A percentile compares a stretch with the other conserved stretches of the same genome.
Evolutionary conservation across 306 rosid genomes (phyloP).

Genomic region (Pachyrhizus erosus): DNA sequence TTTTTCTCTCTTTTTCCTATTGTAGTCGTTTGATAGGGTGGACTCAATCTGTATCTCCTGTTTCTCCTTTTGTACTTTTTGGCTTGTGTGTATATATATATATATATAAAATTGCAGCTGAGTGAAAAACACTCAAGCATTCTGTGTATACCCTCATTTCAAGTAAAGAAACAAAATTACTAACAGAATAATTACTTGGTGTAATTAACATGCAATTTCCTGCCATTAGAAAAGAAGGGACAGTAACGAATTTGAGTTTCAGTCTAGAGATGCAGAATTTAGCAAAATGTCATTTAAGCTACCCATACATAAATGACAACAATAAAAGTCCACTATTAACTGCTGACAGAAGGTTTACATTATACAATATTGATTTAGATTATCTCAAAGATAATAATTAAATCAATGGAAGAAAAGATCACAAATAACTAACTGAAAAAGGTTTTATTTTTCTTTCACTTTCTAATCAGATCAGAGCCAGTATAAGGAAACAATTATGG

Average conservation of each 20-base stretch:
- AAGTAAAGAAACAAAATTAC: constrained; percentile 16
- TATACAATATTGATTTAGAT: constrained; percentile 18
- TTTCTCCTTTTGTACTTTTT: no score
- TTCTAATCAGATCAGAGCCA: constrained; percentile 14
- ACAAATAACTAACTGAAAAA: constrained; percentile 23
- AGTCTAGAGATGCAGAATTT: constrained; percentile 22
- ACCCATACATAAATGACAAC: background rate
- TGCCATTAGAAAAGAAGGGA: background rate
- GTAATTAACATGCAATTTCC: constrained; percentile 21
- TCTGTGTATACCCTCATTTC: no score
- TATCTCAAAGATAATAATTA: constrained; percentile 2
- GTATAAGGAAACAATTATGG: constrained; percentile 21
- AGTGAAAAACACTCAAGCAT: no score
- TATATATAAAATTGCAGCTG: no score
- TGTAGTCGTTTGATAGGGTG: no score
- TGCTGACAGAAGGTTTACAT: constrained; percentile 18
- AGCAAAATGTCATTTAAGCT: constrained; percentile 22
- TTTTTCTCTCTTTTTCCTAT: no score
- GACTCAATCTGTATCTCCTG: no score
- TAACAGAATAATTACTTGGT: constrained; percentile 7
- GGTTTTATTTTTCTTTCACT: background rate
- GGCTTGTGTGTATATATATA: no score
- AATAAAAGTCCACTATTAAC: constrained; percentile 19
- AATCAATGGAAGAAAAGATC: background rate
- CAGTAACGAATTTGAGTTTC: constrained; percentile 24